Base-by-base conservation (phyloP, 1,139 yeast species). In the Scheffersomyces illinoinensis region DNA sequence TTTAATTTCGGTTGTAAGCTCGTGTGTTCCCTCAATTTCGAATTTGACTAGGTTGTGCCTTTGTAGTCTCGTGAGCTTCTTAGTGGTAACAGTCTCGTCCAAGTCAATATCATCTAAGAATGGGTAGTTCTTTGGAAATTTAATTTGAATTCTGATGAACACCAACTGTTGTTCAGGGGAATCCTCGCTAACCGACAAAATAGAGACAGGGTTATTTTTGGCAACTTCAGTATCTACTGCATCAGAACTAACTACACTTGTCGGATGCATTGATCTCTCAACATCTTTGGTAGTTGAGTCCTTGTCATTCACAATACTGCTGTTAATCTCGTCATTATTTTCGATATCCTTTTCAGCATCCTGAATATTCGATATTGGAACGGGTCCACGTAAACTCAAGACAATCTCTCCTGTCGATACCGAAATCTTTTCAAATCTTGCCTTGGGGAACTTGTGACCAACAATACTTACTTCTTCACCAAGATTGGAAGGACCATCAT, bases 391-490 rank as follows among this genome's bases (percentile, higher is more conserved):
- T 57, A 95, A 73, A 47, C 97, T 88, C 10, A 95, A 74, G 1
- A 88, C 86, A 58, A 93, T 76, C 50, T 84, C 88, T 47, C 98
- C 97, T 0, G 96, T 89, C 0, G 96, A 86, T 0, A 95, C 97
- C 1, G 95, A 88, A 7, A 95, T 93, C 67, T 88, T 87, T 66
- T 95, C 98, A 70, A 95, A 93, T 3, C 89, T 78, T 2, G 95
- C 84, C 63, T 90, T 91, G 0, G 98, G 97, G 69, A 95, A 93
- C 66, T 91, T 91, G 67, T 90, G 95, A 0, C 98, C 97, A 8
- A 93, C 95, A 43, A 86, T 80, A 64, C 96, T 89, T 1, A 93
- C 93, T 70, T 95, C 98, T 72, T 93, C 98, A 5, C 97, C 97
- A 23, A 93, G 74, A 67, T 91, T 91, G 19, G 87, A 84, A 2